Evolutionary conservation across 345 rosid species (phyloP).

Genomic region (Eucalyptus decipiens): DNA sequence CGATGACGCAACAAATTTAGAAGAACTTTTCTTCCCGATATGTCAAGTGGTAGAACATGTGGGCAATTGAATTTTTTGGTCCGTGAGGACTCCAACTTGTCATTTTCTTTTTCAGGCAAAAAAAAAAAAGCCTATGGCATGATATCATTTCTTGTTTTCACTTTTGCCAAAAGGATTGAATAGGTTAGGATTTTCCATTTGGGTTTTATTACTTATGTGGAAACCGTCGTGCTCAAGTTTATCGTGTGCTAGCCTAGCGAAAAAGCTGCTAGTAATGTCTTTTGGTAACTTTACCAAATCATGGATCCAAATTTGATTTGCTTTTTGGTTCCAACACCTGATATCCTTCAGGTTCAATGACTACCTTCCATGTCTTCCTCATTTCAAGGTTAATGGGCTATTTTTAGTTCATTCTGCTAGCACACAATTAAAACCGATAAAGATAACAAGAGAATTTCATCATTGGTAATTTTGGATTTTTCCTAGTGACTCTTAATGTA

Average conservation of each 20-base stretch:
- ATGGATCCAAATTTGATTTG: not conserved
- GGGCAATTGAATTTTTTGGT: not conserved
- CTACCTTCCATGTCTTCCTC: not conserved
- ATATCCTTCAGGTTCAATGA: too few relatives aligned
- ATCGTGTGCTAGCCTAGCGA: not conserved
- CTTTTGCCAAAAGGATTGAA: not conserved
- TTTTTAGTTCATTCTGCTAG: rapidly evolving
- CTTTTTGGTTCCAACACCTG: not conserved
- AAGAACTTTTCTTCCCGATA: too few relatives aligned
- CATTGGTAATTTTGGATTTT: not conserved
- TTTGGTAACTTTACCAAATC: too few relatives aligned
- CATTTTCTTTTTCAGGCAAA: not conserved
- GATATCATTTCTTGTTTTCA: not conserved
- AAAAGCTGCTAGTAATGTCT: too few relatives aligned
- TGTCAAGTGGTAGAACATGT: not conserved
- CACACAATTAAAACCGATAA: too few relatives aligned
- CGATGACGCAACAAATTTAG: not conserved
- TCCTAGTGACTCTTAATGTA: not conserved
- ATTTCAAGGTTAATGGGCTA: not conserved
- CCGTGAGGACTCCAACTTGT: not conserved
- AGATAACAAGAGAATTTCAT: not conserved
- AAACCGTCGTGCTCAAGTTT: not conserved
- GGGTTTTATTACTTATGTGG: not conserved
- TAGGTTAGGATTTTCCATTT: not conserved
- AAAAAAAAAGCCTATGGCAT: not conserved